phyloP scores from a whole-genome alignment of 2,329 filamentous ascomycete species.

The Beauveria sp. region DNA sequence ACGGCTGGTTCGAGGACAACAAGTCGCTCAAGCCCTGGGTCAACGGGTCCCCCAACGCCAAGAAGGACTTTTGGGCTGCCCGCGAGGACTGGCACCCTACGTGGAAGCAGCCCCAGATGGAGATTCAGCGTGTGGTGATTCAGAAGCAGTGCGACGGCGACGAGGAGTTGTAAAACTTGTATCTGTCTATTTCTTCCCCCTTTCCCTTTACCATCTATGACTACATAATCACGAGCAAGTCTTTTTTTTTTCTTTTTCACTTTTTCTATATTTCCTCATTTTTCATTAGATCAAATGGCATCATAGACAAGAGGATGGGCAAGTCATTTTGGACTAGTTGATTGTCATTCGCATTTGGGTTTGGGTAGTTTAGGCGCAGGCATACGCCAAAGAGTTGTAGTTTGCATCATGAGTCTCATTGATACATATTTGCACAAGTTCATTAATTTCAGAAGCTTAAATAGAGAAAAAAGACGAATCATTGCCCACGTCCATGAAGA shows the following conservation, averaged over 20 bases:
- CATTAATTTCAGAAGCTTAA: neutral
- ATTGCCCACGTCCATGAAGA: neutral
- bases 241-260: neutral
- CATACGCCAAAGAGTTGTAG: neutral
- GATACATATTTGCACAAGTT: neutral
- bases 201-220: neutral
- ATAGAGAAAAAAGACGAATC: neutral
- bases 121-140: conserved; percentile 63
- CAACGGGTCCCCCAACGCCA: conserved; percentile 57
- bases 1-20: conserved; percentile 77
- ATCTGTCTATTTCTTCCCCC: neutral
- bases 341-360: neutral
- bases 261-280: neutral
- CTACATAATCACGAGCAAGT: conserved; percentile 8
- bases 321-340: neutral
- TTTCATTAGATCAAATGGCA: neutral
- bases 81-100: conserved; percentile 60
- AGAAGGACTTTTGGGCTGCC: conserved; percentile 69
- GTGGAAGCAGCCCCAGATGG: conserved; percentile 62
- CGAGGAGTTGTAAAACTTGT: conserved; percentile 37
- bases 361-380: neutral
- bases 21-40: conserved; percentile 71
- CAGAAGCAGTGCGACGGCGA: conserved; percentile 60
- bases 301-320: neutral
- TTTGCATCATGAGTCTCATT: neutral